Percentiles rank a stretch among this genome's conserved stretches.
Evolutionary conservation across 1,139 yeast species (phyloP).

Genomic region (Scheffersomyces parashehatae): DNA sequence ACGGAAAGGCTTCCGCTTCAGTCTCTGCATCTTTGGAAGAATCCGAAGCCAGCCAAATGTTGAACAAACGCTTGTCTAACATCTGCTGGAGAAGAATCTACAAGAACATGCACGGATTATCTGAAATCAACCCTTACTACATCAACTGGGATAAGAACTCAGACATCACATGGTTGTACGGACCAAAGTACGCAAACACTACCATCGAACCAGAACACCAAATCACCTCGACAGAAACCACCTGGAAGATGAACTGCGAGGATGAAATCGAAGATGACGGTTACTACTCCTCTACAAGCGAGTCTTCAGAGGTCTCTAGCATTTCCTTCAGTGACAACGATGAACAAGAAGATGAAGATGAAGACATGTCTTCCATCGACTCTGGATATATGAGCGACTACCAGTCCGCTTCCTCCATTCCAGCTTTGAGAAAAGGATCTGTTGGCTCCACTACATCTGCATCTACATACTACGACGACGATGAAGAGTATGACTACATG

Average conservation of each 20-base stretch:
- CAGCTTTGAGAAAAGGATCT: not conserved
- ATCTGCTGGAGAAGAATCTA: conserved; percentile 45
- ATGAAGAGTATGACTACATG: conserved; percentile 8
- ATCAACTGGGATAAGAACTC: conserved; percentile 48
- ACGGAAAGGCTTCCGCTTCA: not conserved
- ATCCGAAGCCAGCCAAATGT: conserved; percentile 4
- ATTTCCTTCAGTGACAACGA: not conserved
- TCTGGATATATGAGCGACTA: conserved; percentile 15
- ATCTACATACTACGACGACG: conserved; percentile 2
- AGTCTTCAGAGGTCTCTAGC: conserved; percentile 2
- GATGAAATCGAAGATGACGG: conserved; percentile 4
- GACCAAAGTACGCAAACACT: conserved; percentile 28
- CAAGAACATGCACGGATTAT: conserved; percentile 31
- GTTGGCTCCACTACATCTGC: not conserved
- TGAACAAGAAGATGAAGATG: not conserved
- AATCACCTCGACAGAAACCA: not conserved
- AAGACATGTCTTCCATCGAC: conserved; percentile 12
- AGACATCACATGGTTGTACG: conserved; percentile 49
- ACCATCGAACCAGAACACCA: not conserved
- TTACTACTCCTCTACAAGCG: conserved; percentile 5
- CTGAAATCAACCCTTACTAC: conserved; percentile 32
- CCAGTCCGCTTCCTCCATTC: conserved; percentile 1
- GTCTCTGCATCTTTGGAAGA: too few relatives aligned
- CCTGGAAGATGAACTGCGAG: conserved; percentile 1
- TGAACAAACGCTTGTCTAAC: conserved; percentile 31